Evolutionary conservation across 768 basidiomycete species (phyloP).

Genomic region (Suillus lakei): DNA sequence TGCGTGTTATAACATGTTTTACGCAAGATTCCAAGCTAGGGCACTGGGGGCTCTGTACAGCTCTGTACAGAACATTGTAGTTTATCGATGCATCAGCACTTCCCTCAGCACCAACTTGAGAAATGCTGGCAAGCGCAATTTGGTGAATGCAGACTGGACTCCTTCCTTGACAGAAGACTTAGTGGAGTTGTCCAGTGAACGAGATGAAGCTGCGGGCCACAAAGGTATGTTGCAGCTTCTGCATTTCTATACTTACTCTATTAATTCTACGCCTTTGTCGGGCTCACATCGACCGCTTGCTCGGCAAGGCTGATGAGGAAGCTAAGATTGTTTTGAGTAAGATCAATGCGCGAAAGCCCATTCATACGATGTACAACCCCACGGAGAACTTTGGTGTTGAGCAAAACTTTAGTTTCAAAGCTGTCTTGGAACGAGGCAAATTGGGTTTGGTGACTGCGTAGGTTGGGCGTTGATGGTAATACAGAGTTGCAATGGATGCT

Average conservation of each 20-base stretch:
- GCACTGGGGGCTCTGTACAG: too few species aligned
- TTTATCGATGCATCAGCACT: too few species aligned
- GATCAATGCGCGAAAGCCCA: slow-evolving; percentile 22
- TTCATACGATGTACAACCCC: slow-evolving; percentile 21
- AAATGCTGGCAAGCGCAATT: not conserved
- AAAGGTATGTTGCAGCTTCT: not conserved
- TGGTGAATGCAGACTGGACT: not conserved
- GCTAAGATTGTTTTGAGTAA: slow-evolving; percentile 14
- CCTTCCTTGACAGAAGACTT: not conserved
- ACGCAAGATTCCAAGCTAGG: too few species aligned
- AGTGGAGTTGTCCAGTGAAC: not conserved
- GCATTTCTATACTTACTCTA: not conserved
- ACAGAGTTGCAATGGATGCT: too few species aligned
- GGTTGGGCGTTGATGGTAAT: not conserved
- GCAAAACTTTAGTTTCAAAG: slow-evolving; percentile 17
- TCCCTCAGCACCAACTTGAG: not conserved
- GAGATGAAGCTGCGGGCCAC: not conserved
- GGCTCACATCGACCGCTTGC: slow-evolving; percentile 14
- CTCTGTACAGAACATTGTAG: not conserved
- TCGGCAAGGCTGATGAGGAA: slow-evolving; percentile 22
- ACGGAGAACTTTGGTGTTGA: slow-evolving; percentile 16
- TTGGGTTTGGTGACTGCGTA: slow-evolving; percentile 5
- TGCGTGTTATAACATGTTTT: not conserved
- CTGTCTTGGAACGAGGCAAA: slow-evolving; percentile 9
- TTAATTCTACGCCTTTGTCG: not conserved